These are phyloP conservation scores for Blepharisma undulans DNA, from an alignment of 169 alveolate genomes.

Conservation along the genomic window DNA sequence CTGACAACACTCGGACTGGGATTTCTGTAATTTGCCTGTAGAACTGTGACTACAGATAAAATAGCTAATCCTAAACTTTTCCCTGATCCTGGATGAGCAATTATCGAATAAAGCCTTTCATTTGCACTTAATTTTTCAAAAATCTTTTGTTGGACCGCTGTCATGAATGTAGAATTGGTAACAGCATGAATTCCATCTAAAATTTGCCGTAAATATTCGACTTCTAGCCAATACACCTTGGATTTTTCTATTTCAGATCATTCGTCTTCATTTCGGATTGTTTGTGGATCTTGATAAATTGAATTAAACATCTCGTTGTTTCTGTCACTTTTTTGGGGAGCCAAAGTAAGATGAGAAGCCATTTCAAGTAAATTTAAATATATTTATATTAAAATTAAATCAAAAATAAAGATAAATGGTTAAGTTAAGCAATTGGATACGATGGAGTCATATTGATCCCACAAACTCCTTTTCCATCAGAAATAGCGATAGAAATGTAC, in stretches of 20 bases:
- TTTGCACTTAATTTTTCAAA: not conserved
- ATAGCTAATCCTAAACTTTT: not conserved
- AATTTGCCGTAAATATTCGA: not conserved
- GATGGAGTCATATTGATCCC: not conserved
- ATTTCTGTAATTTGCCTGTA: not conserved
- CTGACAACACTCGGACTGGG: not conserved
- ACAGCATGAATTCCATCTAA: not conserved
- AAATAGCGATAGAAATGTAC: constrained; percentile 58
- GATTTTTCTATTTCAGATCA: not conserved
- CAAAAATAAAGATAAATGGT: not conserved
- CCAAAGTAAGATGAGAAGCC: not conserved
- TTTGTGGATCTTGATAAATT: not conserved
- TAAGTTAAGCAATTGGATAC: constrained; percentile 24
- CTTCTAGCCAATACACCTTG: not conserved
- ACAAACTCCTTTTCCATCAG: constrained; percentile 37
- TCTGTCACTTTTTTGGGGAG: not conserved
- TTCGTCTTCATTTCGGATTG: not conserved
- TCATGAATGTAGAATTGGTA: not conserved
- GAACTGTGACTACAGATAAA: not conserved
- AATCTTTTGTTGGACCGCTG: not conserved
- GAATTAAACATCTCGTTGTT: not conserved
- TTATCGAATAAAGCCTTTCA: not conserved
- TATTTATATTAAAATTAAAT: not conserved
- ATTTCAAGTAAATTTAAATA: not conserved
- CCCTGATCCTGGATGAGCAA: not conserved